Evolutionary conservation across 202 grass and related monocot species (phyloP).

Genomic region (Tripidium arundinaceum): DNA sequence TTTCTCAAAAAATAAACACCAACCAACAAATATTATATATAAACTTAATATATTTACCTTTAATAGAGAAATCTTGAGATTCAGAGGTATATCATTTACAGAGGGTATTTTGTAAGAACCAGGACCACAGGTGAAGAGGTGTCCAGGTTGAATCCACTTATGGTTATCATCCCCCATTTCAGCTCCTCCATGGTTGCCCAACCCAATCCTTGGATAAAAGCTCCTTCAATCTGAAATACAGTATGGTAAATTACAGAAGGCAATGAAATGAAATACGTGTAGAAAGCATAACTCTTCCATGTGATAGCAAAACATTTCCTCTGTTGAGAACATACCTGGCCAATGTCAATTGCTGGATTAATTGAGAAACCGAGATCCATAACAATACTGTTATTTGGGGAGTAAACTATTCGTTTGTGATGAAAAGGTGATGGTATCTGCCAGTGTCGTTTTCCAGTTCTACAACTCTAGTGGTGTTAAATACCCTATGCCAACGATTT

Average conservation of each 20-base stretch:
- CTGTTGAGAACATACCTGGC: slow-evolving; percentile 56
- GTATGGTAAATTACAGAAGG: slow-evolving; percentile 15
- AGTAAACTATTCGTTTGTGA: too few species aligned
- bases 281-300: too few species aligned
- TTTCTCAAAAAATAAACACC: too few species aligned
- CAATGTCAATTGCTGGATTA: slow-evolving; percentile 96
- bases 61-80: slow-evolving; percentile 83
- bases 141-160: slow-evolving; percentile 83
- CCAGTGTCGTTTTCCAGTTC: too few species aligned
- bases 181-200: slow-evolving; percentile 89
- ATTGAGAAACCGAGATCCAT: slow-evolving; percentile 92
- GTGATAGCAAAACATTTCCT: not conserved
- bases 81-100: slow-evolving; percentile 87
- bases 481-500: too few species aligned
- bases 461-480: too few species aligned
- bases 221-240: slow-evolving; percentile 89
- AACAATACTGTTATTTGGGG: slow-evolving; percentile 34
- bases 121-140: slow-evolving; percentile 83
- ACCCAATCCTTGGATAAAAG: slow-evolving; percentile 93
- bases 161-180: slow-evolving; percentile 93
- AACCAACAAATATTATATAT: too few species aligned
- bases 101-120: slow-evolving; percentile 95
- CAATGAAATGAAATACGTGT: too few species aligned
- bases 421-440: too few species aligned
- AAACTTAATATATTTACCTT: slow-evolving; percentile 40